Conservation (phyloP, 352 stramenopile genomes). For the Globisporangium viniferum region DNA sequence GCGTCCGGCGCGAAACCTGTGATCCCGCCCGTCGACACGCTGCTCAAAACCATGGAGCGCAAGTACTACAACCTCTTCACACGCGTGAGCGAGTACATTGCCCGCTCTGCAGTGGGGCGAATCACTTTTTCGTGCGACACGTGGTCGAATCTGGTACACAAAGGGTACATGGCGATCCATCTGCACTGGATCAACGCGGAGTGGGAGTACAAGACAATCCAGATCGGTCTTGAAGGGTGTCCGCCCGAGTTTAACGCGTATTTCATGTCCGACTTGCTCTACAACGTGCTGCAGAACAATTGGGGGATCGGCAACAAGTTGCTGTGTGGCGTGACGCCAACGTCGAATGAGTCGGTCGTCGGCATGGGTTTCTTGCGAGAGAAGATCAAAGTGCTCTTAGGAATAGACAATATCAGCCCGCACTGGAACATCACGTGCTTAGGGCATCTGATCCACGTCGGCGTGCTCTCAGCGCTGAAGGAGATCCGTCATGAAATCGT, state of each 20-base stretch:
- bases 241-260: constrained; percentile 67
- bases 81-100: constrained; percentile 70
- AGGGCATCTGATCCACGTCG: constrained; percentile 68
- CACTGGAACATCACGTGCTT: constrained; percentile 78
- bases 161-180: constrained; percentile 73
- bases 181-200: constrained; percentile 83
- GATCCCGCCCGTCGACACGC: constrained; percentile 43
- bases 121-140: constrained; percentile 81
- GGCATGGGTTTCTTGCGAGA: constrained; percentile 76
- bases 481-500: constrained; percentile 70
- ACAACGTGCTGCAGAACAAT: constrained; percentile 77
- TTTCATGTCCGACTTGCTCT: constrained; percentile 77
- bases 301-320: constrained; percentile 72
- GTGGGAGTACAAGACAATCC: constrained; percentile 83
- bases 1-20: constrained; percentile 43
- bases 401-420: constrained; percentile 66
- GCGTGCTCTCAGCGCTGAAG: constrained; percentile 61
- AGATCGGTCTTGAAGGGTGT: constrained; percentile 70
- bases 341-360: constrained; percentile 54
- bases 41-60: constrained; percentile 69
- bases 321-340: constrained; percentile 66
- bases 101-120: constrained; percentile 60
- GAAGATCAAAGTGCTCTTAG: constrained; percentile 77
- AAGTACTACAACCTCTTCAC: constrained; percentile 74
- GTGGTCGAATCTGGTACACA: constrained; percentile 66